Percentiles rank a stretch among this genome's conserved stretches.
Conservation (phyloP, 208 protist species). For the Acanthamoeba royreba region DNA sequence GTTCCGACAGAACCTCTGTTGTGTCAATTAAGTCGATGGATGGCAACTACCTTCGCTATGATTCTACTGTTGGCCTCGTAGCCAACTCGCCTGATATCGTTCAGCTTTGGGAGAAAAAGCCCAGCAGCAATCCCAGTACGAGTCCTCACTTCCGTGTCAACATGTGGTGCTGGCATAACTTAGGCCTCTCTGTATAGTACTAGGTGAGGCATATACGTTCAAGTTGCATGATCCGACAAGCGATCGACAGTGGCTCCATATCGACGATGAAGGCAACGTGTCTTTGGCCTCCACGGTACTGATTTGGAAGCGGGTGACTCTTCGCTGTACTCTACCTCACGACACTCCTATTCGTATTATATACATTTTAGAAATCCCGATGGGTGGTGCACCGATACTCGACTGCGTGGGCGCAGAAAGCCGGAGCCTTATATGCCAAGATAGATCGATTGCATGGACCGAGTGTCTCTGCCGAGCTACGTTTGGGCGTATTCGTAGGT, state of each 20-base stretch:
- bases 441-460: neutral
- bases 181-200: too few relatives aligned
- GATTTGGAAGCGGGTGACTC: neutral
- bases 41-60: neutral
- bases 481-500: neutral
- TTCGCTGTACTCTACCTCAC: too few relatives aligned
- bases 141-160: too few relatives aligned
- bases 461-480: neutral
- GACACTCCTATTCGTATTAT: neutral
- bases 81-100: neutral
- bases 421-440: neutral
- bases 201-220: neutral
- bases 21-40: conserved; percentile 35
- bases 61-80: neutral
- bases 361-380: neutral
- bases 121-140: neutral
- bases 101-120: neutral
- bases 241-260: neutral
- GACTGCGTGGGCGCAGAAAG: conserved; percentile 27
- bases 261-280: conserved; percentile 5
- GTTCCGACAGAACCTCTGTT: neutral
- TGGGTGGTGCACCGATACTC: conserved; percentile 20
- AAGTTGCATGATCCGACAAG: neutral
- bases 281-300: neutral
- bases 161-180: too few relatives aligned